These are phyloP conservation scores for Boletellus emodensis DNA, from an alignment of 768 basidiomycete species.

Conservation along the genomic window DNA sequence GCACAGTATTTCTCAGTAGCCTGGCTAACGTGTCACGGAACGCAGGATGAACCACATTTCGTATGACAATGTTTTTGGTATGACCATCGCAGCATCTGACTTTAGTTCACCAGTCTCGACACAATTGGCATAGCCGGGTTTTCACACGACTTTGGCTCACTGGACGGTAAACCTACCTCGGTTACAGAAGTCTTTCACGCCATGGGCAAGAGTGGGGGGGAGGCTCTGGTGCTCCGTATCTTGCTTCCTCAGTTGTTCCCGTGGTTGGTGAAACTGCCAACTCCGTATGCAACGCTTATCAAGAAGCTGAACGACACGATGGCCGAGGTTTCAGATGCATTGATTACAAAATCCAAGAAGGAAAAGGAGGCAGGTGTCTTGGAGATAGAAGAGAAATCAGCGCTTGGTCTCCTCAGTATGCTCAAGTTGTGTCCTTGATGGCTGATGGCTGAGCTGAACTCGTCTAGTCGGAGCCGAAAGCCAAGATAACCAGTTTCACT, in stretches of 20 bases:
- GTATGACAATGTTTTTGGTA: constrained; percentile 19
- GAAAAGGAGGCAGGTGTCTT: constrained; percentile 30
- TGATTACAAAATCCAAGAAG: constrained; percentile 31
- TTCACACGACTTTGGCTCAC: constrained; percentile 42
- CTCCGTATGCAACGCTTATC: constrained; percentile 19
- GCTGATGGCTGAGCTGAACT: not conserved
- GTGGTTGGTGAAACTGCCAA: constrained; percentile 30
- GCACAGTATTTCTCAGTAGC: not conserved
- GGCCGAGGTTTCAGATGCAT: constrained; percentile 32
- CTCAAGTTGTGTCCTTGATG: not conserved
- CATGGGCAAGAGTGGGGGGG: constrained; percentile 14
- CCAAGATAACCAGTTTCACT: too few relatives aligned
- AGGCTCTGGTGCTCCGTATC: constrained; percentile 5
- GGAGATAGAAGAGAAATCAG: constrained; percentile 30
- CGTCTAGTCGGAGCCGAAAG: constrained; percentile 36
- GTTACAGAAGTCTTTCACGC: constrained; percentile 27
- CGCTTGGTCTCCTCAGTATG: constrained; percentile 37
- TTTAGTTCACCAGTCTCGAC: constrained; percentile 34
- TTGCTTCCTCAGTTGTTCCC: constrained; percentile 31
- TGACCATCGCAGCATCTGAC: not conserved
- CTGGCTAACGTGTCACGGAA: too few relatives aligned
- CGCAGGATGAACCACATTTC: constrained; percentile 44
- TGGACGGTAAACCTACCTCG: constrained; percentile 32
- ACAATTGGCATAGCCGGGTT: constrained; percentile 43
- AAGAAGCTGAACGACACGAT: constrained; percentile 27